Evolutionary conservation across 1,284 basidiomycete genomes (phyloP).

Genomic region (Trichosporon faecale): DNA sequence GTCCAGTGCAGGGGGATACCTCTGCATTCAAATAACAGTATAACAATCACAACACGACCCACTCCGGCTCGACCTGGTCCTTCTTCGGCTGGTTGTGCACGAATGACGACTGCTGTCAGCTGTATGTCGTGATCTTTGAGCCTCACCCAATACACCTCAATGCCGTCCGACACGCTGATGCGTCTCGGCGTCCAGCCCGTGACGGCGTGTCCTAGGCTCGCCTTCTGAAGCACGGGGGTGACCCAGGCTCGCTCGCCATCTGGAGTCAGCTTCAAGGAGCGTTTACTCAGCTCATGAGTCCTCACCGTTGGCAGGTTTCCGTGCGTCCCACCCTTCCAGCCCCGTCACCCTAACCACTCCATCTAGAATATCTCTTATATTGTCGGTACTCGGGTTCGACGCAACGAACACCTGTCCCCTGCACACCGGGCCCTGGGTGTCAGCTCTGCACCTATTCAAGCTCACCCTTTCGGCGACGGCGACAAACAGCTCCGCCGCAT

Average conservation of each 20-base stretch:
- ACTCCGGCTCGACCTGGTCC: not conserved
- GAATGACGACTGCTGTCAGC: not conserved
- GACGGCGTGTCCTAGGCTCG: constrained; percentile 55
- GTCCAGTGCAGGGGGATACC: too few species aligned
- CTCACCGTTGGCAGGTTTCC: constrained; percentile 19
- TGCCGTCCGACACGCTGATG: constrained; percentile 54
- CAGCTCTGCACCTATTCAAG: not conserved
- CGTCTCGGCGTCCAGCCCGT: constrained; percentile 58
- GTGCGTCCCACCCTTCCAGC: constrained; percentile 27
- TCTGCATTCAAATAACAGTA: too few species aligned
- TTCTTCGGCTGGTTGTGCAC: not conserved
- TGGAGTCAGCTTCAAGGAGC: not conserved
- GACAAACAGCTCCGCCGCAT: constrained; percentile 58
- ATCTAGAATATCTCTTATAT: constrained; percentile 54
- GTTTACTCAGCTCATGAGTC: not conserved
- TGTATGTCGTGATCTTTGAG: too few species aligned
- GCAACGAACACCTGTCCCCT: constrained; percentile 56
- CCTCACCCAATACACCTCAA: constrained; percentile 53
- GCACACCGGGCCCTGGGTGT: constrained; percentile 41
- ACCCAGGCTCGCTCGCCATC: constrained; percentile 43
- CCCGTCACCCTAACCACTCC: constrained; percentile 54
- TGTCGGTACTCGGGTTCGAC: constrained; percentile 55
- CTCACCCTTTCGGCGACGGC: constrained; percentile 53
- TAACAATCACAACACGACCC: not conserved
- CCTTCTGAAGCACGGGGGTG: constrained; percentile 37